Conservation (phyloP, 495 filamentous ascomycete species). For the Pseudoneurospora amorphoporcata region DNA sequence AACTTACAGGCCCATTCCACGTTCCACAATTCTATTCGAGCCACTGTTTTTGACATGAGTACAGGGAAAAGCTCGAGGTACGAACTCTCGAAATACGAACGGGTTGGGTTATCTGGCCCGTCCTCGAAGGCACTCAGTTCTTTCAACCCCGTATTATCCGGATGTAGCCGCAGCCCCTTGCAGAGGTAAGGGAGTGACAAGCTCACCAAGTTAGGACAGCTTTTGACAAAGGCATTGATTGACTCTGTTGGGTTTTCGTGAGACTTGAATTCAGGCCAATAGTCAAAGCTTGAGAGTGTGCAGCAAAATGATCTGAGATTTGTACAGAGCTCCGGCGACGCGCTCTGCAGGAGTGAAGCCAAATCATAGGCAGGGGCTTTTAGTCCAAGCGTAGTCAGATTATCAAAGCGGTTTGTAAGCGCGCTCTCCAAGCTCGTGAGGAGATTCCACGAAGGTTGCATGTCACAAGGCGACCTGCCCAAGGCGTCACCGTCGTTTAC, state of each 20-base stretch:
- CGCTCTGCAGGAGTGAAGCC: neutral
- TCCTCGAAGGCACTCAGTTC: neutral
- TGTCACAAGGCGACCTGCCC: neutral
- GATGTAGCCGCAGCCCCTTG: neutral
- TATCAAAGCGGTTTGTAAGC: neutral
- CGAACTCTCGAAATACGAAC: neutral
- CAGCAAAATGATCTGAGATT: neutral
- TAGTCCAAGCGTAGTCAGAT: neutral
- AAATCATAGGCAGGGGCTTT: neutral
- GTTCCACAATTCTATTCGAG: neutral
- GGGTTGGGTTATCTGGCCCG: accelerated
- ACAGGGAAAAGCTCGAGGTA: neutral
- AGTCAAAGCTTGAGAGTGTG: neutral
- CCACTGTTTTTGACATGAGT: neutral
- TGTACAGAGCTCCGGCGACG: neutral
- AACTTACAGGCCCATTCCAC: neutral
- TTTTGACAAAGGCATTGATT: neutral
- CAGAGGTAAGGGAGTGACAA: neutral
- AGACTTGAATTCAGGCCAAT: neutral
- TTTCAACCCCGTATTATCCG: neutral
- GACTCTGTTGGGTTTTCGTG: neutral
- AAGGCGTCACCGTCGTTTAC: neutral
- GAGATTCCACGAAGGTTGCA: neutral
- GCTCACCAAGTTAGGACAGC: neutral
- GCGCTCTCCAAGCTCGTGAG: neutral